Evolutionary conservation across 805 yeast species (phyloP), one percentile per base, ranked within the genome.

Genomic region (Pichia ethanolica): DNA sequence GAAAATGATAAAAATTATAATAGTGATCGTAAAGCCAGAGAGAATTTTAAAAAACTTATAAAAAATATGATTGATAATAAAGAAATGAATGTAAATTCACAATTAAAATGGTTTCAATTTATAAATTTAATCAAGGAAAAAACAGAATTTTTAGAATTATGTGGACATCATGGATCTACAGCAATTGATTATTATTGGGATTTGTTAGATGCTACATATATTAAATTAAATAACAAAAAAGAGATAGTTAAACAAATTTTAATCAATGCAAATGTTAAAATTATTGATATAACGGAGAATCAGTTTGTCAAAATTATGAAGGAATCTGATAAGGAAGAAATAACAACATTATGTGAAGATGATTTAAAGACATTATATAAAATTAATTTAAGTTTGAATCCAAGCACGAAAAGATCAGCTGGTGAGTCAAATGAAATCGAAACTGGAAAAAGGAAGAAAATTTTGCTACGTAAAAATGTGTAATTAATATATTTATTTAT

Each of bases 161-260:
- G 89, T 49, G 96, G 95, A 0, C 73, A 89, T 47, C 71, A 77
- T 42, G 96, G 96, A 0, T 88, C 96, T 0, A 74, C 81, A 1
- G 84, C 96, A 0, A 59, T 82, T 39, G 95, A 89, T 54, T 65
- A 86, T 39, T 89, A 84, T 62, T 77, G 87, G 78, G 96, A 89
- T 62, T 58, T 76, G 0, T 73, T 84, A 4, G 89, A 84, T 56
- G 82, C 78, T 49, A 81, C 79, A 56, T 72, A 75, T 35, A 76
- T 81, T 47, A 59, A 71, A 1, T 60, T 86, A 42, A 75, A 74
- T 51, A 79, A 81, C 26, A 79, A 81, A 59, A 77, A 77, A 47
- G 87, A 82, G 46, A 64, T 83, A 39, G 76, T 81, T 1, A 76
- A 77, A 45, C 81, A 76, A 53, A 62, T 75, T 6, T 56, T 83